A percentile compares a stretch with the other conserved stretches of the same genome.
These are phyloP conservation scores for Leptographium wingfieldii DNA, from an alignment of 2,329 filamentous ascomycete species.

Conservation along the genomic window DNA sequence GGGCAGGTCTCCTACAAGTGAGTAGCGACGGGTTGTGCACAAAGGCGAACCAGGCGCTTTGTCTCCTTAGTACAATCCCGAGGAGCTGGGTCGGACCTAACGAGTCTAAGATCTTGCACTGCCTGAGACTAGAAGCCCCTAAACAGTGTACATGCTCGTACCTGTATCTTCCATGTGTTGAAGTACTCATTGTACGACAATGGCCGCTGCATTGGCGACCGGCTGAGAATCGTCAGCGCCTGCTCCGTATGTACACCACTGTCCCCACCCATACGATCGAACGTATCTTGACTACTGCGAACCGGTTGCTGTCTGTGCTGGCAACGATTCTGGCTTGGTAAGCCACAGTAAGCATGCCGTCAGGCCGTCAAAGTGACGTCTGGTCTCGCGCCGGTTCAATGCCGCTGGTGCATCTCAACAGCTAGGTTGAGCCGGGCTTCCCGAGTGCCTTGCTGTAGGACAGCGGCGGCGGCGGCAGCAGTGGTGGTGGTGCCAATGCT, in stretches of 20 bases:
- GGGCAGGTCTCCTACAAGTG: neutral
- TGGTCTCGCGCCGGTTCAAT: neutral
- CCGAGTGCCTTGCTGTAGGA: neutral
- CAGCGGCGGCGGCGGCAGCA: neutral
- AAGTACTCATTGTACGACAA: neutral
- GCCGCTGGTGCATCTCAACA: neutral
- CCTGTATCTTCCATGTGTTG: neutral
- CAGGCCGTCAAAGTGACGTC: neutral
- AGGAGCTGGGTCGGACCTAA: constrained; percentile 10
- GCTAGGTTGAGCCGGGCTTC: constrained; percentile 1
- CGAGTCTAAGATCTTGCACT: constrained; percentile 6
- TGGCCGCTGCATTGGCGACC: neutral
- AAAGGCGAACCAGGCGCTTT: constrained; percentile 2
- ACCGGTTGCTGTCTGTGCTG: too few species aligned
- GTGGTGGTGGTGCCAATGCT: neutral
- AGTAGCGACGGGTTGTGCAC: neutral
- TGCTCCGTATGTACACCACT: neutral
- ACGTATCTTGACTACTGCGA: neutral
- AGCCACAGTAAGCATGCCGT: neutral
- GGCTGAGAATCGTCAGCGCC: neutral
- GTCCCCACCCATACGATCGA: neutral
- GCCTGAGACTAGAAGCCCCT: neutral
- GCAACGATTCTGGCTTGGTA: neutral
- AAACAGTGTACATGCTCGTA: neutral
- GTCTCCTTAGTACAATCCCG: constrained; percentile 8